A percentile compares a stretch with the other conserved stretches of the same genome.
These are phyloP conservation scores for Niveomyces coronatus DNA, from an alignment of 2,329 filamentous ascomycete genomes.

Conservation along the genomic window DNA sequence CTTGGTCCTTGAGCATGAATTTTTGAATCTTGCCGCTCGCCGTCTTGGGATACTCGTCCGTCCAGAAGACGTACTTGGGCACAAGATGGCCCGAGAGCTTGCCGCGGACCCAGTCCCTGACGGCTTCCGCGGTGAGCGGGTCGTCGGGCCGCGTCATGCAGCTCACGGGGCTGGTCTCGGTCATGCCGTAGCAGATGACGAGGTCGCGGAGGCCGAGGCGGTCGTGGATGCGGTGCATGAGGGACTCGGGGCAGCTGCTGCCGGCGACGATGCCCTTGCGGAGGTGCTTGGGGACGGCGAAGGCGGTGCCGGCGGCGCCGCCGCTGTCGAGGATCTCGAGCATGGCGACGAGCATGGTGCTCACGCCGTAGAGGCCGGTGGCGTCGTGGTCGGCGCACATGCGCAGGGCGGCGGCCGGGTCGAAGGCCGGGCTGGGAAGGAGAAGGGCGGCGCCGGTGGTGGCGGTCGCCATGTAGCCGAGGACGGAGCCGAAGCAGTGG, in stretches of 20 bases:
- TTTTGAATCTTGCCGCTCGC: constrained; percentile 97
- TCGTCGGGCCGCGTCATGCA: constrained; percentile 76
- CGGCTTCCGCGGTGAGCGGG: constrained; percentile 50
- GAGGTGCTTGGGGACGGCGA: constrained; percentile 32
- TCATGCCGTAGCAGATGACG: constrained; percentile 96
- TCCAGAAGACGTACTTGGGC: constrained; percentile 84
- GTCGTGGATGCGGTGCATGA: constrained; percentile 68
- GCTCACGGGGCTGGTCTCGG: constrained; percentile 70
- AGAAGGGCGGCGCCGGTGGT: constrained; percentile 71
- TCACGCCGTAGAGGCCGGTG: constrained; percentile 72
- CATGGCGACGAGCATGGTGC: constrained; percentile 89
- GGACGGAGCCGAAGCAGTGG: constrained; percentile 80
- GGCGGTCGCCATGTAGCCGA: constrained; percentile 94
- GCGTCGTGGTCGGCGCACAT: constrained; percentile 44
- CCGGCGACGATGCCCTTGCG: constrained; percentile 90
- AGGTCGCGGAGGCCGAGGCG: constrained; percentile 68
- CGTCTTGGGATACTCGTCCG: constrained; percentile 81
- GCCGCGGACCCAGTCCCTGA: constrained; percentile 62
- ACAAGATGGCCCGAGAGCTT: constrained; percentile 66
- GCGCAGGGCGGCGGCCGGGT: constrained; percentile 59
- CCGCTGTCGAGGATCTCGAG: constrained; percentile 59
- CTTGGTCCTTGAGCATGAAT: constrained; percentile 68
- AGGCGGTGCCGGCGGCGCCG: constrained; percentile 16
- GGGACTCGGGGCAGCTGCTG: constrained; percentile 67
- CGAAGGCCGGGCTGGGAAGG: constrained; percentile 79